Percentiles rank a stretch among this genome's conserved stretches.
These are phyloP conservation scores for Hyparrhenia diplandra DNA, from an alignment of 176 grass and related monocot species.

Conservation along the genomic window DNA sequence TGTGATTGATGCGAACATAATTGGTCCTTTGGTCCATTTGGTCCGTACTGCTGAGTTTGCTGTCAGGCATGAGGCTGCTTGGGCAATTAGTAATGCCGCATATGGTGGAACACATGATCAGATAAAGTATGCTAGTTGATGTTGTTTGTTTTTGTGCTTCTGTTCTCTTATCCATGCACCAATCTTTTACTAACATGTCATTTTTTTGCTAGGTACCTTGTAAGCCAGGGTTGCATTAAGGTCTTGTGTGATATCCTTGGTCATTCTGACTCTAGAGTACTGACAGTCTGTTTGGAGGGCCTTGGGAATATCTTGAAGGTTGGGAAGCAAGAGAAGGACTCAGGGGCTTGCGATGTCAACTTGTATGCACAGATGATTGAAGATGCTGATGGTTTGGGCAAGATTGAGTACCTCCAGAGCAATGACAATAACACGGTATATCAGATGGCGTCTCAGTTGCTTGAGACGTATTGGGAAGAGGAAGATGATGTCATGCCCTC, in stretches of 20 bases:
- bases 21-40: conserved; percentile 35
- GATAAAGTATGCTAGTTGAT: conserved; percentile 37
- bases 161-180: conserved; percentile 1
- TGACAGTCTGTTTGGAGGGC: conserved; percentile 49
- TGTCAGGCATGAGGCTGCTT: conserved; percentile 47
- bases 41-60: conserved; percentile 44
- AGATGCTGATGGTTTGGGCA: conserved; percentile 51
- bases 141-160: background rate
- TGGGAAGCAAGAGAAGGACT: conserved; percentile 37
- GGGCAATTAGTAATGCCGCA: conserved; percentile 41
- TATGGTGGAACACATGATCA: conserved; percentile 47
- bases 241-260: conserved; percentile 52
- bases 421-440: conserved; percentile 46
- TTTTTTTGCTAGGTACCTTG: conserved; percentile 45
- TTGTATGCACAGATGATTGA: conserved; percentile 52
- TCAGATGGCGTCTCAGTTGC: conserved; percentile 41
- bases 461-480: conserved; percentile 43
- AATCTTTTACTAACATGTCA: background rate
- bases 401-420: conserved; percentile 62
- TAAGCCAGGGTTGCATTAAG: conserved; percentile 57
- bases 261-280: conserved; percentile 29
- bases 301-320: conserved; percentile 61
- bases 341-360: conserved; percentile 41
- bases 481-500: conserved; percentile 23
- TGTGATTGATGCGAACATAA: conserved; percentile 51